Percentiles rank a stretch among this genome's conserved stretches.
These are phyloP conservation scores for Metschnikowia proteae DNA, from an alignment of 805 yeast genomes.

Conservation along the genomic window DNA sequence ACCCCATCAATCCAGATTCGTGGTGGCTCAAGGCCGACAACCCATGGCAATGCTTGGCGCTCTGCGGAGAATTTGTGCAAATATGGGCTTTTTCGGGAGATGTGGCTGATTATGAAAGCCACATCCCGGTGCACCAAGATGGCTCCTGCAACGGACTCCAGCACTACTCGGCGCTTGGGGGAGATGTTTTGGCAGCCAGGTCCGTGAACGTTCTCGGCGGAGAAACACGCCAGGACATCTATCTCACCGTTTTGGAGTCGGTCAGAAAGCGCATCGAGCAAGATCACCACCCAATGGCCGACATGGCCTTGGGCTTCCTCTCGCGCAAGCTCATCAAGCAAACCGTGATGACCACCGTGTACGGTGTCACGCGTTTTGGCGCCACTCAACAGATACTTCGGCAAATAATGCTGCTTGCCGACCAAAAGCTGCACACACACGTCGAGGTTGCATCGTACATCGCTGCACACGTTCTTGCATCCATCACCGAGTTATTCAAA, in stretches of 20 bases:
- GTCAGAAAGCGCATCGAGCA: slow-evolving; percentile 17
- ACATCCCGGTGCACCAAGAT: slow-evolving; percentile 41
- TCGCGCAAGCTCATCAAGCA: slow-evolving; percentile 36
- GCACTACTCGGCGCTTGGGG: slow-evolving; percentile 43
- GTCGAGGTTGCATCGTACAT: slow-evolving; percentile 10
- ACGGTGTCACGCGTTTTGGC: slow-evolving; percentile 40
- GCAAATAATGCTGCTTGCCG: not conserved
- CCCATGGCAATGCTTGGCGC: slow-evolving; percentile 39
- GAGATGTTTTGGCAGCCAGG: slow-evolving; percentile 33
- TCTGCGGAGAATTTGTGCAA: slow-evolving; percentile 30
- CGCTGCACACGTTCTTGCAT: slow-evolving; percentile 12
- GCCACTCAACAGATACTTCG: slow-evolving; percentile 31
- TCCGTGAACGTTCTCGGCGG: slow-evolving; percentile 36
- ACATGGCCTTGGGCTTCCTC: slow-evolving; percentile 17
- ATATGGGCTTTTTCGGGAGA: slow-evolving; percentile 18
- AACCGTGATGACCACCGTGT: slow-evolving; percentile 45
- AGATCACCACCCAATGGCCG: slow-evolving; percentile 12
- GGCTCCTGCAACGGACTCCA: slow-evolving; percentile 47
- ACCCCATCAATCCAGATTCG: slow-evolving; percentile 21
- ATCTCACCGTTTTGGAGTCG: slow-evolving; percentile 27
- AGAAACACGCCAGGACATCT: slow-evolving; percentile 30
- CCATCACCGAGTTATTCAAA: slow-evolving; percentile 25
- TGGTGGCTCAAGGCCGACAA: slow-evolving; percentile 40
- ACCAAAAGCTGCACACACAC: not conserved
- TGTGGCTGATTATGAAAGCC: slow-evolving; percentile 20